These are phyloP conservation scores for Penicillium odoratum DNA, from an alignment of 495 filamentous ascomycete genomes.

Conservation along the genomic window DNA sequence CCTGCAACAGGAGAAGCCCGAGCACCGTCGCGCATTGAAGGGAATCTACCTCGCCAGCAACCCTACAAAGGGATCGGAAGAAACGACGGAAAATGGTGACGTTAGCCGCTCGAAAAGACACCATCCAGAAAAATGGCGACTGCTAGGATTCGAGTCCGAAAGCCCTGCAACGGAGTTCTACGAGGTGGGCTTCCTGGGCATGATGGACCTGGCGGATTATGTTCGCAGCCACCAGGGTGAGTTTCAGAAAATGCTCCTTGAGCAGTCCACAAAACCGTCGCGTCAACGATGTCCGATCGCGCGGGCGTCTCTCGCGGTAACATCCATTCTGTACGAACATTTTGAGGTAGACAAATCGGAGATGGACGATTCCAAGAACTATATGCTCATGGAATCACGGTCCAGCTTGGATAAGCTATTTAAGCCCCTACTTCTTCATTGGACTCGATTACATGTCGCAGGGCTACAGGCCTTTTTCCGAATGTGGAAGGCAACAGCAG, in stretches of 20 bases:
- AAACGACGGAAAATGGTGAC: conserved; percentile 30
- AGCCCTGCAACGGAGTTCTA: conserved; percentile 83
- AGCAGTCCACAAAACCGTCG: conserved; percentile 75
- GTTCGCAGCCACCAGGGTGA: conserved; percentile 86
- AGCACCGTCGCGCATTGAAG: conserved; percentile 86
- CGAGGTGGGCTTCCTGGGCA: conserved; percentile 81
- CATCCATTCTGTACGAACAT: conserved; percentile 86
- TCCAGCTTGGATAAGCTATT: conserved; percentile 85
- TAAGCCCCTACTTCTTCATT: conserved; percentile 85
- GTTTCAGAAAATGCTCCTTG: conserved; percentile 87
- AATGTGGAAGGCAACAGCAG: conserved; percentile 87
- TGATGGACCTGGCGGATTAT: conserved; percentile 97
- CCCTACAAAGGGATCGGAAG: conserved; percentile 52
- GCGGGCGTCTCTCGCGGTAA: conserved; percentile 82
- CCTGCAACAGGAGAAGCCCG: conserved; percentile 80
- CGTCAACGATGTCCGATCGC: conserved; percentile 85
- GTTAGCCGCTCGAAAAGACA: conserved; percentile 61
- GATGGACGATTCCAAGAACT: conserved; percentile 75
- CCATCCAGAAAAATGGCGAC: conserved; percentile 90
- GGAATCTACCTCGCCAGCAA: conserved; percentile 81
- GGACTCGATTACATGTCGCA: conserved; percentile 90
- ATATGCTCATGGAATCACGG: conserved; percentile 72
- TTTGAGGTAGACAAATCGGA: conserved; percentile 92
- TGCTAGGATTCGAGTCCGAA: conserved; percentile 90
- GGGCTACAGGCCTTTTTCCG: conserved; percentile 88